phyloP scores from a whole-genome alignment of 2,329 filamentous ascomycete species.

The Phoma sp. region DNA sequence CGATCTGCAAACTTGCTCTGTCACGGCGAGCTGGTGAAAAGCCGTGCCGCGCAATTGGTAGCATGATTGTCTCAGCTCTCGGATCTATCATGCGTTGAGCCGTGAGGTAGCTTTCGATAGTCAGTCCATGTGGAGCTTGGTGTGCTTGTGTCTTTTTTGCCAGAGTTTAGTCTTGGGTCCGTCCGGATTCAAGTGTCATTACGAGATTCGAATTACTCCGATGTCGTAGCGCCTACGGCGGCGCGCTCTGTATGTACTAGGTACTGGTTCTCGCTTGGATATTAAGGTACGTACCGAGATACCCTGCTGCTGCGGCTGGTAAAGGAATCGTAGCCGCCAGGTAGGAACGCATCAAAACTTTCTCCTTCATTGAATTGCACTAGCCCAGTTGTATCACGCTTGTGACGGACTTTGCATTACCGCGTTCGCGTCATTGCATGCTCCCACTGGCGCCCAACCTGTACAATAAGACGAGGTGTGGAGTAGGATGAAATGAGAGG shows the following conservation, averaged over 20 bases:
- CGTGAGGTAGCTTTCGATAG: slow-evolving; percentile 16
- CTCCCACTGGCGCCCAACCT: slow-evolving; percentile 19
- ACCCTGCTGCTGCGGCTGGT: slow-evolving; percentile 15
- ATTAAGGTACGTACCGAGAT: slow-evolving; percentile 18
- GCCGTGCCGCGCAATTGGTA: slow-evolving; percentile 9
- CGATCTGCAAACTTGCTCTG: slow-evolving; percentile 1
- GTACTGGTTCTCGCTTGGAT: slow-evolving; percentile 11
- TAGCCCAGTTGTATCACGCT: slow-evolving; percentile 25
- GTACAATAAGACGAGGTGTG: slow-evolving; percentile 22
- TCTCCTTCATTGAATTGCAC: neutral
- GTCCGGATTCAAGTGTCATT: neutral
- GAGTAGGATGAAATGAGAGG: slow-evolving; percentile 23
- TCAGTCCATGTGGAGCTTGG: slow-evolving; percentile 13
- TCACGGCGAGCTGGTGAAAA: slow-evolving; percentile 8
- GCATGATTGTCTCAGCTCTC: slow-evolving; percentile 8
- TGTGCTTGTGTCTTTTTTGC: slow-evolving; percentile 14
- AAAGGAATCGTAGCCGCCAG: slow-evolving; percentile 10
- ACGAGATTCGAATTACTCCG: slow-evolving; percentile 3
- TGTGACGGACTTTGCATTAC: slow-evolving; percentile 14
- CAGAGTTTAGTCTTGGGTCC: slow-evolving; percentile 4
- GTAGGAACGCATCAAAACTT: slow-evolving; percentile 1
- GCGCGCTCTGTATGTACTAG: slow-evolving; percentile 1
- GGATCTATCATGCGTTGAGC: slow-evolving; percentile 11
- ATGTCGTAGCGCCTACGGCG: slow-evolving; percentile 14
- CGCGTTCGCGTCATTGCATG: slow-evolving; percentile 10